A percentile compares a stretch with the other conserved stretches of the same genome.
Conservation (phyloP, 2,329 filamentous ascomycete species). For the Lasiodiplodia citricola region DNA sequence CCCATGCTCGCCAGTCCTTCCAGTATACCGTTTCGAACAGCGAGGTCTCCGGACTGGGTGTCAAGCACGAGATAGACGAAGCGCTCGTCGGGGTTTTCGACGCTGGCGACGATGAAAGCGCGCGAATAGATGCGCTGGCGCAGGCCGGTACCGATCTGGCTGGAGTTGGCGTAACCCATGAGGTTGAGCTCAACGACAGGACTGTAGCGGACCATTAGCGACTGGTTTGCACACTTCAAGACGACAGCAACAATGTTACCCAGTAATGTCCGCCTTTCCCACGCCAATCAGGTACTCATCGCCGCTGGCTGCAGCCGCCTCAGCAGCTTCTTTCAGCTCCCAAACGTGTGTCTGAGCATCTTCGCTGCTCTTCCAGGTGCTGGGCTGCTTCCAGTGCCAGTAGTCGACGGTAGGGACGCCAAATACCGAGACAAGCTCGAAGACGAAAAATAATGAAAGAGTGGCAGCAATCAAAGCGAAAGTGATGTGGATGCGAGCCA, state of each 20-base stretch:
- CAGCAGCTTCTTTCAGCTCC: conserved; percentile 22
- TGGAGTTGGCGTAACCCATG: conserved; percentile 89
- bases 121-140: conserved; percentile 88
- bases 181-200: conserved; percentile 90
- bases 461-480: conserved; percentile 45
- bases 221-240: neutral
- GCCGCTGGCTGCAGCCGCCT: conserved; percentile 39
- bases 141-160: conserved; percentile 80
- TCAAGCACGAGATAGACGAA: conserved; percentile 90
- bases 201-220: conserved; percentile 44
- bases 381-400: conserved; percentile 38
- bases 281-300: conserved; percentile 68
- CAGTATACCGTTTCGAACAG: conserved; percentile 84
- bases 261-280: conserved; percentile 75
- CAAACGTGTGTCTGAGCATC: conserved; percentile 13
- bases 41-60: conserved; percentile 86
- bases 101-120: conserved; percentile 82
- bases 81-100: conserved; percentile 68
- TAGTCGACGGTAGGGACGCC: conserved; percentile 44
- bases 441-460: conserved; percentile 40
- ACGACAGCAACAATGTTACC: conserved; percentile 49
- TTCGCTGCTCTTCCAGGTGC: neutral
- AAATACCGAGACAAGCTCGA: conserved; percentile 41
- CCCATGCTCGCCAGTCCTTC: conserved; percentile 74
- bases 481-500: conserved; percentile 48